phyloP scores from a whole-genome alignment of 345 rosid species.

The Bruguiera gymnorhiza region DNA sequence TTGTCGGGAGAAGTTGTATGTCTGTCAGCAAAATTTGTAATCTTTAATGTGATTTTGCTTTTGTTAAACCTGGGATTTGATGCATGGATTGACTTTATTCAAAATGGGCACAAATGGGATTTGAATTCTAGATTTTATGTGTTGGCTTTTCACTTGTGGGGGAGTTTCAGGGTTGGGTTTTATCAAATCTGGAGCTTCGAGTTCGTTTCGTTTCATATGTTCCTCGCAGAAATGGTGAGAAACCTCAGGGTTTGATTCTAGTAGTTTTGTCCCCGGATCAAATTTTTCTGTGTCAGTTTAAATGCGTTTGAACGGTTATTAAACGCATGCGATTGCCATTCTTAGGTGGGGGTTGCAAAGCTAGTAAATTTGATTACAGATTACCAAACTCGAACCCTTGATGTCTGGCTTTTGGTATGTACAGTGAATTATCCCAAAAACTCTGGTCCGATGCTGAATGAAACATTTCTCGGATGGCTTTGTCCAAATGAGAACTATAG shows the following conservation, averaged over 20 bases:
- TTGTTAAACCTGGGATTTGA: neutral
- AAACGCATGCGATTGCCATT: neutral
- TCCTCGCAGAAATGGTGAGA: neutral
- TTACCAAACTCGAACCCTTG: too few relatives aligned
- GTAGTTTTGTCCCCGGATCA: too few relatives aligned
- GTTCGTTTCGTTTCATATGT: neutral
- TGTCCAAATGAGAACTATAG: constrained; percentile 87
- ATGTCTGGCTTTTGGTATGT: neutral
- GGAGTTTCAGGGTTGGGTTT: neutral
- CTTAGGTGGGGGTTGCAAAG: neutral
- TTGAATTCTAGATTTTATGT: neutral
- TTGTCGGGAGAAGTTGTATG: too few relatives aligned
- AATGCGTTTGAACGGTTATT: too few relatives aligned
- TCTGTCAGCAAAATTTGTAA: neutral
- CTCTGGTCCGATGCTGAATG: constrained; percentile 71
- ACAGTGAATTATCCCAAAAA: constrained; percentile 84
- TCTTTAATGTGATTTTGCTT: neutral
- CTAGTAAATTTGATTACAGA: too few relatives aligned
- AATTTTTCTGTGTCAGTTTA: neutral
- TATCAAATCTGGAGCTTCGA: neutral
- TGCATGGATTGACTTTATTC: too few relatives aligned
- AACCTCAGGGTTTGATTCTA: neutral
- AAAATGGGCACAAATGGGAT: too few relatives aligned
- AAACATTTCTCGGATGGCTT: constrained; percentile 86
- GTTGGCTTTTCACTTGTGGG: neutral